Evolutionary conservation across 1,139 yeast genomes (phyloP).

Genomic region (Suhomyces bribrorum): DNA sequence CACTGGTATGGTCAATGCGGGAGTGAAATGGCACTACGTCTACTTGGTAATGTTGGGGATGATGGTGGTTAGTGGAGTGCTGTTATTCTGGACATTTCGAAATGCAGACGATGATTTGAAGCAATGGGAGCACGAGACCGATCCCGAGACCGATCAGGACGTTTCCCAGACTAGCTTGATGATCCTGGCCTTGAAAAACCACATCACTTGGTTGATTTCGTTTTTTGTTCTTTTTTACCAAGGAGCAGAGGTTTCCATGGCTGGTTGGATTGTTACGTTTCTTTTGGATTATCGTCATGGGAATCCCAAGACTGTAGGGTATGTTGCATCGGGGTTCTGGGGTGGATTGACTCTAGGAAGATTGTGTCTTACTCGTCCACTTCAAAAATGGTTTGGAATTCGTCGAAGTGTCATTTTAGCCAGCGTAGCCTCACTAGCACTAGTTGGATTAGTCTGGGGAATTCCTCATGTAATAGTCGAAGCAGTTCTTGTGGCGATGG

Average conservation of each 20-base stretch:
- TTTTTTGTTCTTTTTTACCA: conserved; percentile 59
- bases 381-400: conserved; percentile 44
- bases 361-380: conserved; percentile 42
- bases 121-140: conserved; percentile 14
- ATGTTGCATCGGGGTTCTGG: conserved; percentile 72
- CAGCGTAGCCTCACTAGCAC: conserved; percentile 32
- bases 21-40: conserved; percentile 54
- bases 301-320: conserved; percentile 47
- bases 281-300: conserved; percentile 57
- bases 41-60: conserved; percentile 51
- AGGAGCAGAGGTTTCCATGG: conserved; percentile 67
- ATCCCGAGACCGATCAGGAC: neutral
- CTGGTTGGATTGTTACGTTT: conserved; percentile 74
- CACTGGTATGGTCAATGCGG: conserved; percentile 51
- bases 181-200: conserved; percentile 38
- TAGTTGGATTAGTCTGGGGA: conserved; percentile 48
- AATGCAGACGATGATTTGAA: conserved; percentile 37
- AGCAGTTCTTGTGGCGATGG: conserved; percentile 46
- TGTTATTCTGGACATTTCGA: conserved; percentile 38
- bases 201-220: conserved; percentile 56
- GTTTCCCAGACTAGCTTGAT: conserved; percentile 7
- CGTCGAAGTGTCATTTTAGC: conserved; percentile 46
- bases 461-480: conserved; percentile 42
- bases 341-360: conserved; percentile 66
- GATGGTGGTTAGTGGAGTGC: conserved; percentile 27